Base-by-base conservation (phyloP, 2,329 filamentous ascomycete genomes). In the Neospermospora avenae region DNA sequence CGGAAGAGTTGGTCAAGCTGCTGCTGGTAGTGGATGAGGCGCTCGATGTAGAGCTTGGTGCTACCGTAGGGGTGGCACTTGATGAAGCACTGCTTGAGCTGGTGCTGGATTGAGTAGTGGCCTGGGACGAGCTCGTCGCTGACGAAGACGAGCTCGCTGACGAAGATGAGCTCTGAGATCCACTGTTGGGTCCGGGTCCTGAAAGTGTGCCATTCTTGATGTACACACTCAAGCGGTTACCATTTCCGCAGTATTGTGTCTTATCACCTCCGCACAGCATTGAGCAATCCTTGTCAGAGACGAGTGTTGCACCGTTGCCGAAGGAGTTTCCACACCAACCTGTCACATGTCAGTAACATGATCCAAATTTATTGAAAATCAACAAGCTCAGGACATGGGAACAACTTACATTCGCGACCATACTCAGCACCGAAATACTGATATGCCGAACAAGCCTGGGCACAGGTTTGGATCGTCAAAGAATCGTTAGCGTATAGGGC, bases 191-290 rank as follows among this genome's bases (percentile, higher is more conserved):
- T 24, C 31, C 53, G 5, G 28, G 22, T 16, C 35, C 39, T 35
- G 18, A 20, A 37, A 13, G 35, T 16, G 58, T 53, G 24, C 51
- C 25, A 22, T 54, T 57, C 41, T 61, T 61, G 49, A 61, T 60
- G 51, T 71, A 67, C n/a, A 65, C 61, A 48, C 59, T 69, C 58
- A 73, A 55, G 20, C 69, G 55, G 53, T 68, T 68, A 1, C 64
- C 63, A 25, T 65, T 72, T 28, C 74, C 73, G 57, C 74, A 75
- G 45, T 68, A 68, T 55, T 73, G 62, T 7, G 60, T 62, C 13
- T 54, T 51, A 56, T 73, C 67, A 8, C 71, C 73, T 4, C 46
- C 51, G 51, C 67, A 69, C 3, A 57, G 45, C 49, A 63, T 66
- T 16, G 41, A 58, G 31, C 66, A 67, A 39, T 68, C 66, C 13